Percentiles rank a stretch among this genome's conserved stretches.
Evolutionary conservation across 176 grass and related monocot genomes (phyloP).

Genomic region (Elymus sibiricus): DNA sequence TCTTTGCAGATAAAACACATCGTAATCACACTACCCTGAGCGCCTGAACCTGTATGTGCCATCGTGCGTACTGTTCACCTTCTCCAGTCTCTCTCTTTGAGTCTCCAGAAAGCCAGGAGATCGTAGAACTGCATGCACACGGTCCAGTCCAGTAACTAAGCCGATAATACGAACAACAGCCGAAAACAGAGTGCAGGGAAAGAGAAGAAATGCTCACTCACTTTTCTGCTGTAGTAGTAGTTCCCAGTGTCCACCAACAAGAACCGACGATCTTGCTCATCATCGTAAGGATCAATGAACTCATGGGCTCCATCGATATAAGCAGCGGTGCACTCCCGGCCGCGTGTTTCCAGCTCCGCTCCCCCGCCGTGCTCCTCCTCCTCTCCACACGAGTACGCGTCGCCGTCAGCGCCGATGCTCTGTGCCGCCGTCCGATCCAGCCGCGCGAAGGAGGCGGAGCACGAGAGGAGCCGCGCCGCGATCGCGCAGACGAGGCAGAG

Average conservation of each 20-base stretch:
- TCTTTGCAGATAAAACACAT: too few species aligned
- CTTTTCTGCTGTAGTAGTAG: not conserved
- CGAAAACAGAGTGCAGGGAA: not conserved
- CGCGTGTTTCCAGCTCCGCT: not conserved
- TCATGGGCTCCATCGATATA: not conserved
- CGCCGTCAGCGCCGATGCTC: not conserved
- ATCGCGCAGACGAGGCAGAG: constrained; percentile 5
- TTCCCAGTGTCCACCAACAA: constrained; percentile 5
- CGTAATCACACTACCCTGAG: too few species aligned
- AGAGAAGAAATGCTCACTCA: not conserved
- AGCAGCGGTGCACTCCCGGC: not conserved
- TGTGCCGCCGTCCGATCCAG: not conserved
- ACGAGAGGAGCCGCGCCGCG: not conserved
- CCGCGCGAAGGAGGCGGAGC: not conserved
- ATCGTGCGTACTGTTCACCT: not conserved
- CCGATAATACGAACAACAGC: not conserved
- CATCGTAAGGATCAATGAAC: not conserved
- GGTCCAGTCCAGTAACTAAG: not conserved
- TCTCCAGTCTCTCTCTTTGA: constrained; percentile 16
- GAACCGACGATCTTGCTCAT: not conserved
- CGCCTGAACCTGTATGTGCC: not conserved
- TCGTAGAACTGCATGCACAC: constrained; percentile 44
- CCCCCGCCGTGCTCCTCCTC: constrained; percentile 10
- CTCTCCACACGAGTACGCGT: not conserved
- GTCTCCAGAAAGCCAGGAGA: constrained; percentile 47